phyloP scores from a whole-genome alignment of 495 filamentous ascomycete species.

The Hyaloscypha finlandica region DNA sequence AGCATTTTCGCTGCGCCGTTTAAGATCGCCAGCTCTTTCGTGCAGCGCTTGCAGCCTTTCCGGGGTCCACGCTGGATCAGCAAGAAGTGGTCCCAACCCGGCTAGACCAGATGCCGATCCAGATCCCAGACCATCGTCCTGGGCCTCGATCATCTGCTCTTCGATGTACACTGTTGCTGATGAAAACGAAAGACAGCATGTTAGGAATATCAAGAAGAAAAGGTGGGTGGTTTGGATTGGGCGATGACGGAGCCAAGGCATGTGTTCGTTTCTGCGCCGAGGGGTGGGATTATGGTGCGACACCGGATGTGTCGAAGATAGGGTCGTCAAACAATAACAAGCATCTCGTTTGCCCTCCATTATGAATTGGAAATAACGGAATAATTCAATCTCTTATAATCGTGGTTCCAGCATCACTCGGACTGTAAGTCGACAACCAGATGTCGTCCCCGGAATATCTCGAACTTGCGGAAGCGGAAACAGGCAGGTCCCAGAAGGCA shows the following conservation, averaged over 20 bases:
- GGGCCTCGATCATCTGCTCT: constrained; percentile 29
- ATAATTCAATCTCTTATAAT: constrained; percentile 18
- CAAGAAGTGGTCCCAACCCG: constrained; percentile 27
- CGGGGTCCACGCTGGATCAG: constrained; percentile 24
- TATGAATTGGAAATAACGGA: neutral
- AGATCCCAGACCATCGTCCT: constrained; percentile 19
- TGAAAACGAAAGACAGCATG: constrained; percentile 23
- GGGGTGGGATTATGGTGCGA: constrained; percentile 25
- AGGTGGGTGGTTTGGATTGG: constrained; percentile 6
- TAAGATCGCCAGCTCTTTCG: constrained; percentile 16
- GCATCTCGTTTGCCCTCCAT: constrained; percentile 1
- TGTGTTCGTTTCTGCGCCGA: constrained; percentile 16
- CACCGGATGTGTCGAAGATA: constrained; percentile 15
- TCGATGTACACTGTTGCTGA: constrained; percentile 24
- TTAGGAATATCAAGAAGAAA: constrained; percentile 15
- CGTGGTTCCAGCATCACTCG: constrained; percentile 35
- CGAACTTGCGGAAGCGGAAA: constrained; percentile 4
- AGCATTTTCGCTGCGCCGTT: constrained; percentile 6
- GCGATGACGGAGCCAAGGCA: constrained; percentile 21
- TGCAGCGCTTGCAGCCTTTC: neutral
- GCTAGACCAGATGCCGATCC: constrained; percentile 26
- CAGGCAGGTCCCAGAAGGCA: constrained; percentile 7
- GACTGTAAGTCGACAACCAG: constrained; percentile 18
- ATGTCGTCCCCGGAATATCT: constrained; percentile 20
- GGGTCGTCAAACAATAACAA: neutral